These are phyloP conservation scores for Lyophyllum shimeji DNA, from an alignment of 768 basidiomycete species.

Conservation along the genomic window DNA sequence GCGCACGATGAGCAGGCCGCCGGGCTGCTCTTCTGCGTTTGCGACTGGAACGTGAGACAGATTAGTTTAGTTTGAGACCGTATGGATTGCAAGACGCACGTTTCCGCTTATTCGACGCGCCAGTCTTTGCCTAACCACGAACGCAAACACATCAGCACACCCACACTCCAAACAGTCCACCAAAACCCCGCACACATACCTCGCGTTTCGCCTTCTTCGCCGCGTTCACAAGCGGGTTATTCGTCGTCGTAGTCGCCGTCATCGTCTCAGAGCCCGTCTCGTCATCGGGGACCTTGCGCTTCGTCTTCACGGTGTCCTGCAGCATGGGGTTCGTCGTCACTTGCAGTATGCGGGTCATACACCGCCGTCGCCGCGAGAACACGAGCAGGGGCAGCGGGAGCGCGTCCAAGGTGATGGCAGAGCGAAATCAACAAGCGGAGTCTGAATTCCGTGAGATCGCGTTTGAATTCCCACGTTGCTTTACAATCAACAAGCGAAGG, in stretches of 20 bases:
- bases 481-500: constrained; percentile 10
- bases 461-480: constrained; percentile 14
- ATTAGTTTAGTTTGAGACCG: constrained; percentile 14
- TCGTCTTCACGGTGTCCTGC: constrained; percentile 20
- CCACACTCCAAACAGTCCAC: not conserved
- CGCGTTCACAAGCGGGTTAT: constrained; percentile 50
- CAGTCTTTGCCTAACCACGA: constrained; percentile 32
- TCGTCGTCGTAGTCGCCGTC: constrained; percentile 5
- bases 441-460: not conserved
- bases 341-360: constrained; percentile 4
- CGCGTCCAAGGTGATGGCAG: constrained; percentile 8
- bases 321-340: constrained; percentile 4
- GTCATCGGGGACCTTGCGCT: constrained; percentile 58
- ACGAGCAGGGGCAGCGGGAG: not conserved
- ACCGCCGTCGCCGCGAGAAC: not conserved
- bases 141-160: not conserved
- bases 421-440: constrained; percentile 14
- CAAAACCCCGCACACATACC: constrained; percentile 21
- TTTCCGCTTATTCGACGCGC: constrained; percentile 59
- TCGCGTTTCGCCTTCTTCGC: constrained; percentile 64
- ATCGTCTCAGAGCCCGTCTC: not conserved
- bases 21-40: constrained; percentile 63
- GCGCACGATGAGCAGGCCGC: constrained; percentile 67
- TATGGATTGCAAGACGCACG: constrained; percentile 37
- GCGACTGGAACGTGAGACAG: constrained; percentile 26